These are phyloP conservation scores for Vickermania spadyakhi DNA, from an alignment of 208 protist genomes.

Conservation along the genomic window DNA sequence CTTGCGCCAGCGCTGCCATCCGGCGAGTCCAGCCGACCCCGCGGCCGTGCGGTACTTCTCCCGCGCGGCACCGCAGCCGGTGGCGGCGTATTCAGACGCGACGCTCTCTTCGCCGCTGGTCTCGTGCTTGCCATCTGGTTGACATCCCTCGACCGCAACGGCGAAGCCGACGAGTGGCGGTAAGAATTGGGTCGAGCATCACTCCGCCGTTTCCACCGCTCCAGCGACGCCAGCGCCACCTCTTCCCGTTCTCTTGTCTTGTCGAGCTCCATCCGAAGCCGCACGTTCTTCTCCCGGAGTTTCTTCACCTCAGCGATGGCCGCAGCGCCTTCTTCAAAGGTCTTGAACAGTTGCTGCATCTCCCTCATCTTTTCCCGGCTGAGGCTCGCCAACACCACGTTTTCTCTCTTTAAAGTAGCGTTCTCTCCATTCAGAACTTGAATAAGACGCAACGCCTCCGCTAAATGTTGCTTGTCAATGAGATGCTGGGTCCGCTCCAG, in stretches of 20 bases:
- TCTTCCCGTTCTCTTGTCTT: constrained; percentile 30
- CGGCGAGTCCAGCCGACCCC: neutral
- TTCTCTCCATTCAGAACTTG: constrained; percentile 32
- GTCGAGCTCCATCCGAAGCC: constrained; percentile 31
- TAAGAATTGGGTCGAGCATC: neutral
- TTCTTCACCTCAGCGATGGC: constrained; percentile 29
- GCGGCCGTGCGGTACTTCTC: too few species aligned
- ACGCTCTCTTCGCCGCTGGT: neutral
- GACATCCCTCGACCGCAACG: neutral
- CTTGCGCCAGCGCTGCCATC: too few species aligned
- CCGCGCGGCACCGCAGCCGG: too few species aligned
- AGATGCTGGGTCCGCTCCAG: constrained; percentile 5
- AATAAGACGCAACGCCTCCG: constrained; percentile 1
- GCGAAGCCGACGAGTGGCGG: neutral
- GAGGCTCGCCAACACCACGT: constrained; percentile 42
- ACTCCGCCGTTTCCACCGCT: constrained; percentile 7
- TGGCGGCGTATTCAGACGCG: neutral
- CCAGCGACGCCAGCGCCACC: constrained; percentile 15
- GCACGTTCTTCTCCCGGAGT: constrained; percentile 31
- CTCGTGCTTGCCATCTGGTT: neutral
- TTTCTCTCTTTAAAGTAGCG: constrained; percentile 43
- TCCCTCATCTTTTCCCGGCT: constrained; percentile 77
- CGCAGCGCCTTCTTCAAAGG: constrained; percentile 43
- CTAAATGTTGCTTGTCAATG: constrained; percentile 12
- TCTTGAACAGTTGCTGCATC: constrained; percentile 75